These are phyloP conservation scores for Rubia peregrina DNA, from an alignment of 305 asterid genomes.

Conservation along the genomic window DNA sequence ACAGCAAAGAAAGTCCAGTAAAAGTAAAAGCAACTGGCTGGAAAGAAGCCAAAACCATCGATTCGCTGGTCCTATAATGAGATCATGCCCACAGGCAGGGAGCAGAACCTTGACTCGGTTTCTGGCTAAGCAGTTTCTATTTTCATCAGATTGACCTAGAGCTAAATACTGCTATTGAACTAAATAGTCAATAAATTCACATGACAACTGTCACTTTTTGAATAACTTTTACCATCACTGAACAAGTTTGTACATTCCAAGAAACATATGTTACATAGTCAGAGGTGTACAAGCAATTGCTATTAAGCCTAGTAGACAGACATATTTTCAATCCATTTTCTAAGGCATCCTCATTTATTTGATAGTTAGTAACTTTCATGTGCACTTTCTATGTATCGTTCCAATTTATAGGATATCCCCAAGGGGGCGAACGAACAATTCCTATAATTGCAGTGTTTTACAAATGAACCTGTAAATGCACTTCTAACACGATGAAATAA, in stretches of 20 bases:
- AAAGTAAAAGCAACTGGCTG: not conserved
- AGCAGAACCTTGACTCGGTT: not conserved
- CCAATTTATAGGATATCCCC: not conserved
- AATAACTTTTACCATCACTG: not conserved
- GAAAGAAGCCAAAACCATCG: not conserved
- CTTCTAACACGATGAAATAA: not conserved
- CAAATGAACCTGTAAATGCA: not conserved
- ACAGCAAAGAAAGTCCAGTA: not conserved
- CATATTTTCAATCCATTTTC: not conserved
- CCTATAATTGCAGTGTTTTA: not conserved
- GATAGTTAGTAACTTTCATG: not conserved
- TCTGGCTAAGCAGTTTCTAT: not conserved
- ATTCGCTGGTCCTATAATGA: not conserved
- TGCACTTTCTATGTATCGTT: not conserved
- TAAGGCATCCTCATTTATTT: not conserved
- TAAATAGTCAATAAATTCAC: not conserved
- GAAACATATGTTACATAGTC: not conserved
- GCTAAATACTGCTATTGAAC: not conserved
- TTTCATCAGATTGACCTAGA: not conserved
- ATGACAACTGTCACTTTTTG: not conserved
- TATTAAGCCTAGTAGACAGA: not conserved
- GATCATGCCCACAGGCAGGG: not conserved
- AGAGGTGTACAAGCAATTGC: not conserved
- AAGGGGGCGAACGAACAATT: not conserved
- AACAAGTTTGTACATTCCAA: not conserved